A percentile compares a stretch with the other conserved stretches of the same genome.
These are phyloP conservation scores for Spathaspora hagerdaliae DNA, from an alignment of 805 yeast species.

Conservation along the genomic window DNA sequence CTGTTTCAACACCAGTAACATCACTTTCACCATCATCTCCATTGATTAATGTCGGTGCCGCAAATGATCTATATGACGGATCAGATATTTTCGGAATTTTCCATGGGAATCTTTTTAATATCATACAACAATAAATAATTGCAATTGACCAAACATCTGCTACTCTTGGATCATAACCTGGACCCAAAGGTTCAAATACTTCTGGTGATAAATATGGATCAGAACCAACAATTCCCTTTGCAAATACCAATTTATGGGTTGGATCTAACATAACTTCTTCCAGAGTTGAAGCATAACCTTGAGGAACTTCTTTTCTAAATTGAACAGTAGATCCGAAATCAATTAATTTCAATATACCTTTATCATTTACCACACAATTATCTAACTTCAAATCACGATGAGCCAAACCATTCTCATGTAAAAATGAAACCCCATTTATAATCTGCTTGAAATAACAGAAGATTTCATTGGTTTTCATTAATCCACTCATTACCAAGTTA, in stretches of 20 bases:
- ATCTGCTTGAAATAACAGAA: conserved; percentile 83
- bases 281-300: conserved; percentile 5
- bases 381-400: conserved; percentile 92
- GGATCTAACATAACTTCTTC: conserved; percentile 4
- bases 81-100: conserved; percentile 80
- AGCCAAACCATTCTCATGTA: conserved; percentile 82
- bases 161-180: conserved; percentile 76
- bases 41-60: conserved; percentile 16
- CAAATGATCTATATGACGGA: conserved; percentile 67
- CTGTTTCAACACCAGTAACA: not conserved
- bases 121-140: conserved; percentile 88
- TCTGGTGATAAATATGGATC: conserved; percentile 97
- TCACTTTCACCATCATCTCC: not conserved
- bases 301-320: conserved; percentile 52
- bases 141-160: conserved; percentile 95
- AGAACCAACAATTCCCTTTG: conserved; percentile 88
- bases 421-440: conserved; percentile 64
- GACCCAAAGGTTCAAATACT: conserved; percentile 46
- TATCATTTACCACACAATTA: conserved; percentile 76
- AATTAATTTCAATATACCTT: conserved; percentile 79
- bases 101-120: conserved; percentile 90
- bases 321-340: conserved; percentile 94
- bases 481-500: conserved; percentile 86
- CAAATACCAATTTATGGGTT: conserved; percentile 50
- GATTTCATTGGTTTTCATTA: conserved; percentile 66